Evolutionary conservation across 1,284 basidiomycete genomes (phyloP).

Genomic region (Cerrena zonata): DNA sequence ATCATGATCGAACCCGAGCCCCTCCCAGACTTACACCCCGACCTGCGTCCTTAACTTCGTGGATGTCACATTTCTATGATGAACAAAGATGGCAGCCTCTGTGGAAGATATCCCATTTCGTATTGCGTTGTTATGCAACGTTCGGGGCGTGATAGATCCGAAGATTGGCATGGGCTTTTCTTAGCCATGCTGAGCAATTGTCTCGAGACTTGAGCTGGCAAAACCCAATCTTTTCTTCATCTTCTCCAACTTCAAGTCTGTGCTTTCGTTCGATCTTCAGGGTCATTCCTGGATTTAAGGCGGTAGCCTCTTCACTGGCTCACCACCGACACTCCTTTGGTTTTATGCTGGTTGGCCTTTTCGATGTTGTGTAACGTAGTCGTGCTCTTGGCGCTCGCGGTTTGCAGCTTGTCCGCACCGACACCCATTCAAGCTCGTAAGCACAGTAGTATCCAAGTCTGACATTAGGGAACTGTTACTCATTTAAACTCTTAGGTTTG

Average conservation of each 20-base stretch:
- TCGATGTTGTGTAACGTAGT: neutral
- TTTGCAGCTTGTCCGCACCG: neutral
- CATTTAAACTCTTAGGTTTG: too few species aligned
- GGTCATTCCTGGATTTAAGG: neutral
- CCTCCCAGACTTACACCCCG: too few species aligned
- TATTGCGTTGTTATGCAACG: neutral
- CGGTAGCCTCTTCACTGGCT: neutral
- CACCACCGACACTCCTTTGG: neutral
- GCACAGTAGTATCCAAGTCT: too few species aligned
- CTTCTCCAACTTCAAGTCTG: neutral
- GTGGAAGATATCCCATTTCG: neutral
- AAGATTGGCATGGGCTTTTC: neutral
- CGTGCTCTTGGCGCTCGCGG: neutral
- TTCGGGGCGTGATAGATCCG: neutral
- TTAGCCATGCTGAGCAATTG: too few species aligned
- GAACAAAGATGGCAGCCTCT: too few species aligned
- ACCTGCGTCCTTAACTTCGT: too few species aligned
- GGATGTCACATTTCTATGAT: too few species aligned
- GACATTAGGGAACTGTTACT: too few species aligned
- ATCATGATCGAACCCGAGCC: too few species aligned
- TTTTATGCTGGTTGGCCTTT: neutral
- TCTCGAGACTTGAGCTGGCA: too few species aligned
- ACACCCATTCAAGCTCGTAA: too few species aligned
- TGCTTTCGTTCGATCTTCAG: neutral
- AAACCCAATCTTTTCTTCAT: neutral